These are phyloP conservation scores for Malus fusca DNA, from an alignment of 306 rosid genomes.

Conservation along the genomic window DNA sequence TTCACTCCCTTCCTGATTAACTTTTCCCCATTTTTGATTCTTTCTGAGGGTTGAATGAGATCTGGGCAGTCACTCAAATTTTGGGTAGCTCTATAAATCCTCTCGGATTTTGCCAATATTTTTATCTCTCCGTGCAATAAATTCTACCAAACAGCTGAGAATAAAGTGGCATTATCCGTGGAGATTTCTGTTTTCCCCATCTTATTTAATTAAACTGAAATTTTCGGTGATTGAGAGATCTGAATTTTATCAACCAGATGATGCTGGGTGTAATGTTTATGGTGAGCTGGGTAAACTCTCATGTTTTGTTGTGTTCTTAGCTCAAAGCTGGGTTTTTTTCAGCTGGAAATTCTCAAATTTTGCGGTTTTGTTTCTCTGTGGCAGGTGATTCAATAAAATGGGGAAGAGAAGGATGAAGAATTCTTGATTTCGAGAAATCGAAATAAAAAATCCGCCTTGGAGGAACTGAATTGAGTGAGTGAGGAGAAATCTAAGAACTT, in stretches of 20 bases:
- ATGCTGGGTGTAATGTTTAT: not conserved
- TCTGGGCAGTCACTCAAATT: constrained; percentile 24
- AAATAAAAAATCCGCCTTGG: not conserved
- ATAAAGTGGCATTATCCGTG: constrained; percentile 20
- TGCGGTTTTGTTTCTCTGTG: not conserved
- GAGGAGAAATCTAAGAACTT: not conserved
- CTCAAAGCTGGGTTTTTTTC: not conserved
- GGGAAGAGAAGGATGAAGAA: not conserved
- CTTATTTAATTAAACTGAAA: not conserved
- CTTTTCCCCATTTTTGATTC: not conserved
- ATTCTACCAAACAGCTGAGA: constrained; percentile 1
- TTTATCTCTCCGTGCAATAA: not conserved
- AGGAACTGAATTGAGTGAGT: not conserved
- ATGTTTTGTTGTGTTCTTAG: not conserved
- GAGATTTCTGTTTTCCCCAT: constrained; percentile 4
- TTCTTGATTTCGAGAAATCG: not conserved
- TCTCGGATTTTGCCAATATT: not conserved
- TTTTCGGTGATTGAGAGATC: constrained; percentile 7
- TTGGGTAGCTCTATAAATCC: constrained; percentile 11
- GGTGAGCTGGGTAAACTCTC: not conserved
- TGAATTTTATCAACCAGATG: constrained; percentile 5
- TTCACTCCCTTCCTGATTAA: not conserved
- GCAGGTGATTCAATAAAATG: constrained; percentile 3
- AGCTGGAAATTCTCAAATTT: not conserved
- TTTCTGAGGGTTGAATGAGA: not conserved